Conservation (phyloP, 805 yeast species). For the Isabelozyma pseudorhagii region DNA sequence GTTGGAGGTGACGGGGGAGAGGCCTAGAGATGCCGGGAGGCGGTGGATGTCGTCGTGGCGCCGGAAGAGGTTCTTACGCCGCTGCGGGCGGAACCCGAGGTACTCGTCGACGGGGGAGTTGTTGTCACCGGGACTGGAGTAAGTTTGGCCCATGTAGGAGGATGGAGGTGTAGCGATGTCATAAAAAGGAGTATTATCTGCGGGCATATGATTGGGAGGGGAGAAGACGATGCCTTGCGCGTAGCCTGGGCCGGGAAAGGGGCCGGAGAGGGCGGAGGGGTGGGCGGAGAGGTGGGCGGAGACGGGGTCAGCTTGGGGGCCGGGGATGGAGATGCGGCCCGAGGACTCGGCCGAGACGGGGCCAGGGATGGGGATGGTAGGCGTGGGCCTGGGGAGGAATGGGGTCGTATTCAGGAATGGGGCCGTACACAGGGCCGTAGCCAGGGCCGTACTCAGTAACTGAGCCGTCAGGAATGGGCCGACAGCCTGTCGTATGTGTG, state of each 20-base stretch:
- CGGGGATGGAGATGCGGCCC: too few species aligned
- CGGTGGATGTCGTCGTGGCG: constrained; percentile 4
- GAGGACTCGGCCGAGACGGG: background rate
- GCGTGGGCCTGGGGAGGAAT: too few species aligned
- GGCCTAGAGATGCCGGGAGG: constrained; percentile 11
- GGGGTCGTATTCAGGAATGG: too few species aligned
- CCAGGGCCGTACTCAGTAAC: too few species aligned
- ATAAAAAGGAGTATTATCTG: background rate
- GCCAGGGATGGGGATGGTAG: too few species aligned
- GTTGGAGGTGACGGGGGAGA: constrained; percentile 26
- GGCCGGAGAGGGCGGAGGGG: background rate
- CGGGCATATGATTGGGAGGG: background rate
- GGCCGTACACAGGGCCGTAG: too few species aligned
- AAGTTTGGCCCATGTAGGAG: background rate
- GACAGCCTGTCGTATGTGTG: too few species aligned
- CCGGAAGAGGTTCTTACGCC: background rate
- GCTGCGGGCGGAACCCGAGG: background rate
- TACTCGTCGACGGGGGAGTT: background rate
- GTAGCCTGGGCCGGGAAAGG: background rate
- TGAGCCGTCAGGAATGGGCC: too few species aligned
- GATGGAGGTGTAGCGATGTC: background rate
- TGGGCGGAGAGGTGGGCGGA: too few species aligned
- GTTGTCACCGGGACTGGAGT: background rate
- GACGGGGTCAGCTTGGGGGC: too few species aligned
- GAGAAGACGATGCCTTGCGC: background rate